phyloP scores from a whole-genome alignment of 2,329 filamentous ascomycete species.

The Beauveria australis region DNA sequence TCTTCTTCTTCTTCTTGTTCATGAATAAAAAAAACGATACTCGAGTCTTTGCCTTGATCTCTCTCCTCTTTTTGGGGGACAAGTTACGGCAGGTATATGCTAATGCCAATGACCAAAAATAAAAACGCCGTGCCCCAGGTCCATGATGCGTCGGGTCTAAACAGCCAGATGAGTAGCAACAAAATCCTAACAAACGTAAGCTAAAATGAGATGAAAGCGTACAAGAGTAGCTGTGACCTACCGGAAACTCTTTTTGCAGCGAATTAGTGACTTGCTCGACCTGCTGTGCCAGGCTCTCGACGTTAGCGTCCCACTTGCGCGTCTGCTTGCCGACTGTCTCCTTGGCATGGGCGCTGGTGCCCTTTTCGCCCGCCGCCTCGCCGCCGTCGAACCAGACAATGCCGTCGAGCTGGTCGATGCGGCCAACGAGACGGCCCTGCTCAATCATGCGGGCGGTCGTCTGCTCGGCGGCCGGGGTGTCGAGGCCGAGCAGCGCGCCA shows the following conservation, averaged over 20 bases:
- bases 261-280: constrained; percentile 79
- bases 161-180: constrained; percentile 45
- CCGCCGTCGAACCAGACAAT: constrained; percentile 78
- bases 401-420: constrained; percentile 88
- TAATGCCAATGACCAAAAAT: constrained; percentile 1
- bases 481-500: constrained; percentile 67
- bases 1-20: not conserved
- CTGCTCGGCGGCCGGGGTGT: constrained; percentile 74
- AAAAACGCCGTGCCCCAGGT: not conserved
- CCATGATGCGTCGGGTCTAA: constrained; percentile 14
- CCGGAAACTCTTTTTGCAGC: constrained; percentile 74
- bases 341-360: constrained; percentile 53
- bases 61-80: not conserved
- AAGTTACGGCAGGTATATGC: not conserved
- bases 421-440: constrained; percentile 77
- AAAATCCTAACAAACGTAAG: constrained; percentile 36
- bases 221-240: constrained; percentile 19
- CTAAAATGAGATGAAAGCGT: not conserved
- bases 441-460: constrained; percentile 95
- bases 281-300: constrained; percentile 78
- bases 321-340: constrained; percentile 61
- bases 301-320: constrained; percentile 81
- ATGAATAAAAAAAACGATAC: not conserved
- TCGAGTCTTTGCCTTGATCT: not conserved
- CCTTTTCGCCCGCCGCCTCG: constrained; percentile 61